Base-by-base conservation (phyloP, 106 monocot genomes). In the Phalaenopsis aphrodite region DNA sequence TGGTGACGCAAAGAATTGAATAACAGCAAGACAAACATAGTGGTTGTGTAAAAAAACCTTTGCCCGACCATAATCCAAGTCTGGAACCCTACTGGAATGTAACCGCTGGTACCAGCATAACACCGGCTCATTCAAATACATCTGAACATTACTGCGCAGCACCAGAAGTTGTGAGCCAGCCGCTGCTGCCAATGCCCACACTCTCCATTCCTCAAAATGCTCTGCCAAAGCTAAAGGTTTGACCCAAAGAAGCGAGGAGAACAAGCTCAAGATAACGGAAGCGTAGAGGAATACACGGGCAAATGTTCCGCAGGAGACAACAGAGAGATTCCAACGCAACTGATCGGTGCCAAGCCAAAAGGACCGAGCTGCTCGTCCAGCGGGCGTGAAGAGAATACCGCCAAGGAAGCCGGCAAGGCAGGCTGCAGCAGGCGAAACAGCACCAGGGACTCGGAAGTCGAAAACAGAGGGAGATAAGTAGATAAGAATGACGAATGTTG, bases 321-420 rank as follows among this genome's bases (percentile, higher is more conserved):
- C 87, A 8, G 90, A 77, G 75, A 94, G 85, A 81, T 89, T 87
- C 84, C 87, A 92, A 2, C 85, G 83, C 23, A 92, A 86, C 85
- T 97, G 97, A 82, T 97, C 92, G 15, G 97, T 94, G 19, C 94
- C 94, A 67, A 97, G 87, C 97, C 97, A 97, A 83, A 92, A 89
- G 16, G 89, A 56, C 15, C 89, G 77, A 2, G 94, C 87, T 39
- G 86, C 84, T 36, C 89, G 80, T 12, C 82, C 23, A 23, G 94
- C 88, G 1, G 92, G 94, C 1, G 89, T 65, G 78, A 85, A 87
- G 52, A 94, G 84, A 15, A 87, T 4, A 24, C 79, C 83, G 0
- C 83, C 4, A 47, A 93, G 72, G 14, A 68, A 55, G 5, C 84
- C 88, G 0, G 87, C 88, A 55, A 85, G 2, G 38, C 46, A 42